Evolutionary conservation across 2,329 filamentous ascomycete species (phyloP).

Genomic region (Pyrenochaeta sp.): DNA sequence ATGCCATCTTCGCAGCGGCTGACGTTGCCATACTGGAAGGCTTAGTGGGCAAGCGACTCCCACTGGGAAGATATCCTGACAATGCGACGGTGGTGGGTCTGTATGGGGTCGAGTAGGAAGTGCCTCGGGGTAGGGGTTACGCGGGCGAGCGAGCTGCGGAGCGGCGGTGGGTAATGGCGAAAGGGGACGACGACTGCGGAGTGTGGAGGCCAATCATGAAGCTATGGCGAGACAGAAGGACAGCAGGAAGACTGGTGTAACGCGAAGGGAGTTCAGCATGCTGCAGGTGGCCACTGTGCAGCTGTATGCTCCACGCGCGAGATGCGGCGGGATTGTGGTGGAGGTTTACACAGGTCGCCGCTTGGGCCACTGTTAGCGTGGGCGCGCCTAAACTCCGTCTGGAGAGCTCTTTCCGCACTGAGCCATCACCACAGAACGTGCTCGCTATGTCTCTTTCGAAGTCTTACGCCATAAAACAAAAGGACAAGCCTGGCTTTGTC

Average conservation of each 20-base stretch:
- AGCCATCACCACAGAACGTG: constrained; percentile 1
- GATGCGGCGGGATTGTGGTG: constrained; percentile 30
- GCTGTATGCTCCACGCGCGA: constrained; percentile 35
- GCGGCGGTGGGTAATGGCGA: constrained; percentile 27
- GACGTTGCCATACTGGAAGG: constrained; percentile 34
- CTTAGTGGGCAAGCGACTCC: constrained; percentile 39
- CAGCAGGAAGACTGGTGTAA: constrained; percentile 10
- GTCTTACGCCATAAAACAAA: not conserved
- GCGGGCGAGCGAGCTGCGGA: constrained; percentile 30
- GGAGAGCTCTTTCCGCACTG: constrained; percentile 15
- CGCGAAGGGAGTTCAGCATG: constrained; percentile 20
- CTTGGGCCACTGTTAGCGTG: constrained; percentile 19
- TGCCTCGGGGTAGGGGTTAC: constrained; percentile 35
- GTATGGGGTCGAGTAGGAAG: constrained; percentile 9
- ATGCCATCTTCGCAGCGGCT: constrained; percentile 47
- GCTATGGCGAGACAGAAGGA: constrained; percentile 14
- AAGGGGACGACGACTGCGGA: constrained; percentile 29
- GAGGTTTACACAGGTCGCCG: constrained; percentile 27
- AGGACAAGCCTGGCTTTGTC: not conserved
- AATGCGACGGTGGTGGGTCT: constrained; percentile 31
- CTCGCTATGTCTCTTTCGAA: not conserved
- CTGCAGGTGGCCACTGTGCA: constrained; percentile 35
- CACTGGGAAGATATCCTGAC: constrained; percentile 39
- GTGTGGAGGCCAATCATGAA: constrained; percentile 25
- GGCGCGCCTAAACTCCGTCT: constrained; percentile 15